Evolutionary conservation across 2,329 filamentous ascomycete species (phyloP).

Genomic region (Cladophialophora immunda): DNA sequence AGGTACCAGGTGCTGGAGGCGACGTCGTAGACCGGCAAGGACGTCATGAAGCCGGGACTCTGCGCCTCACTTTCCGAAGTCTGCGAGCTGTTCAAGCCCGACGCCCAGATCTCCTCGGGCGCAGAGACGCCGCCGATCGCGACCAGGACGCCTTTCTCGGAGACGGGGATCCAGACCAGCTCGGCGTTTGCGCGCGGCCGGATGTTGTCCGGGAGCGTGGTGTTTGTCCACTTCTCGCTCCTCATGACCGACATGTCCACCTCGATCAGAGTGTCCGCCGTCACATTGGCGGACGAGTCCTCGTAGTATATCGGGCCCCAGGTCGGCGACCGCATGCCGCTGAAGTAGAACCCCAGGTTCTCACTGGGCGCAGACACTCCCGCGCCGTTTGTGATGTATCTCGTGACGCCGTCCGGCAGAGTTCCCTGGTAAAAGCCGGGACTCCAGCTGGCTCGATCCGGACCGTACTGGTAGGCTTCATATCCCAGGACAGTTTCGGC

Average conservation of each 20-base stretch:
- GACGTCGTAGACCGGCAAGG: conserved; percentile 51
- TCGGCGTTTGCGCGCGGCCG: conserved; percentile 69
- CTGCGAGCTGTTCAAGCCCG: conserved; percentile 33
- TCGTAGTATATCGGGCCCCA: conserved; percentile 55
- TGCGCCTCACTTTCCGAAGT: conserved; percentile 30
- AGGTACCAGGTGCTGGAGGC: conserved; percentile 47
- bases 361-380: conserved; percentile 72
- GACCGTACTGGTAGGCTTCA: conserved; percentile 62
- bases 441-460: conserved; percentile 53
- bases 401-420: conserved; percentile 61
- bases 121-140: conserved; percentile 49
- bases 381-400: conserved; percentile 72
- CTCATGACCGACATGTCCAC: conserved; percentile 66
- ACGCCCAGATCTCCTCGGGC: conserved; percentile 40
- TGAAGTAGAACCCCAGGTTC: conserved; percentile 76
- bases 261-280: conserved; percentile 67
- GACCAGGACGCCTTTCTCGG: conserved; percentile 48
- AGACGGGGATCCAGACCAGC: conserved; percentile 67
- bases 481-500: conserved; percentile 60
- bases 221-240: conserved; percentile 65
- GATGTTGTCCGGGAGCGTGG: conserved; percentile 60
- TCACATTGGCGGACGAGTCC: conserved; percentile 61
- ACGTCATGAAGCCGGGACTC: conserved; percentile 48
- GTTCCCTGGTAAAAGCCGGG: conserved; percentile 53
- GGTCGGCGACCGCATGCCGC: conserved; percentile 64